Conservation (phyloP, 352 stramenopile species). For the Pythium folliculosum region DNA sequence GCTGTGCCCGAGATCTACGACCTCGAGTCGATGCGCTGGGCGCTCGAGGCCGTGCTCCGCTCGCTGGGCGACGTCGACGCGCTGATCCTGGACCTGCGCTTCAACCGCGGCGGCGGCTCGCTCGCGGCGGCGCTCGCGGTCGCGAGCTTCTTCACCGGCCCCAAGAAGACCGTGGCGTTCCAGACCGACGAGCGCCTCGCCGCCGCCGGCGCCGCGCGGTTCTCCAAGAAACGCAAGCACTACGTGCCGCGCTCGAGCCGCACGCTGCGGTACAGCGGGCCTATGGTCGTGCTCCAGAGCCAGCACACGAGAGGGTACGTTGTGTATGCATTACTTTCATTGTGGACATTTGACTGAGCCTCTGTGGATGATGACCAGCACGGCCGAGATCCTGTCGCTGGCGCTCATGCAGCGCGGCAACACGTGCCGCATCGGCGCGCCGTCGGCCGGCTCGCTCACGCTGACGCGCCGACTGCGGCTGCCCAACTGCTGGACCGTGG, state of each 20-base stretch:
- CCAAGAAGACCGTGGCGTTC: slow-evolving; percentile 50
- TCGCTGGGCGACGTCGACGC: slow-evolving; percentile 64
- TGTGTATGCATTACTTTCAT: background rate
- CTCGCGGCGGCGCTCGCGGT: slow-evolving; percentile 61
- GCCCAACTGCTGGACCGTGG: slow-evolving; percentile 82
- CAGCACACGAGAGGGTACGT: slow-evolving; percentile 74
- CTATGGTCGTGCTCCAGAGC: slow-evolving; percentile 73
- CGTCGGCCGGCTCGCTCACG: slow-evolving; percentile 64
- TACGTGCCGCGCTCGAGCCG: slow-evolving; percentile 61
- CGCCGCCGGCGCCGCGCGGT: slow-evolving; percentile 33
- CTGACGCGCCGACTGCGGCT: slow-evolving; percentile 65
- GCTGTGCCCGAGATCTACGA: slow-evolving; percentile 80
- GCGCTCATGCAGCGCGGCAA: slow-evolving; percentile 63
- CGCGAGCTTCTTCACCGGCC: slow-evolving; percentile 71
- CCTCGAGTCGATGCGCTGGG: slow-evolving; percentile 87
- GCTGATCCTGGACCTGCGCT: slow-evolving; percentile 75
- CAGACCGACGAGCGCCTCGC: slow-evolving; percentile 71
- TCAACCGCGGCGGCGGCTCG: slow-evolving; percentile 74
- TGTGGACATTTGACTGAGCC: background rate
- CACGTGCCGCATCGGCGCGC: slow-evolving; percentile 60
- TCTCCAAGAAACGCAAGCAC: slow-evolving; percentile 61
- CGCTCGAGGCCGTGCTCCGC: slow-evolving; percentile 76
- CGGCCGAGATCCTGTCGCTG: slow-evolving; percentile 68
- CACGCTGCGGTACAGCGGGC: slow-evolving; percentile 59
- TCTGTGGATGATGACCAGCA: slow-evolving; percentile 27